Base-by-base conservation (phyloP, 139 green algal genomes). In the Limnomonas spitsbergensis region DNA sequence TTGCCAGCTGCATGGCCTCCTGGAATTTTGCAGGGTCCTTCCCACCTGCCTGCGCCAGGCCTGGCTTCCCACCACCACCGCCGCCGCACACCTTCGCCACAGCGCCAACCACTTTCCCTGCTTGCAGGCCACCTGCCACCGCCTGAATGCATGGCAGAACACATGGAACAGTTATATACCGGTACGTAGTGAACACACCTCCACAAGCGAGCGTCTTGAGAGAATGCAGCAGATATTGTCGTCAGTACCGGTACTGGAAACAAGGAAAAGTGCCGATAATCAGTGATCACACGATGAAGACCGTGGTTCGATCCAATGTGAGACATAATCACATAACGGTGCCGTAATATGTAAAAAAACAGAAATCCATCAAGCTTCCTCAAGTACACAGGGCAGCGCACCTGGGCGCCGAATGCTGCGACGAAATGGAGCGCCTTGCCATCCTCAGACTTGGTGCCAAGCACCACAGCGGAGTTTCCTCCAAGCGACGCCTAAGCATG, bases 51-150 rank as follows among this genome's bases (percentile, higher is more conserved):
- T 97, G 93, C 1, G 95, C 95, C 32, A 98, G 80, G 35, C 86
- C 91, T 1, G 95, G 93, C 80, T 92, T 89, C 31, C 95, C 95
- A 27, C 95, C 95, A 27, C 95, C 95, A 2, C 93, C 93, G 2
- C 95, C 95, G 1, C 93, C 93, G 79, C 94, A 98, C 47, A 95
- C 70, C 84, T 97, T 96, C 34, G 94, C 95, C 32, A 97, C 82
- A 6, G 78, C 79, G 2, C 94, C 93, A 14, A 97, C 84, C 36
- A 98, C 86, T 78, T 95, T 94, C 72, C 95, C 95, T 6, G 94
- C 94, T 29, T 95, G 77, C 36, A 95, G 40, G 0, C 88, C 88
- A 3, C 37, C 73, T 69, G 86, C 86, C 31, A 94, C 82, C 20
- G 85, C 80, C 75, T 87, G 78, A n/a, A 72, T 6, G 53, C 47